Evolutionary conservation across 768 basidiomycete species (phyloP).

Genomic region (Boletus rubescentipes): DNA sequence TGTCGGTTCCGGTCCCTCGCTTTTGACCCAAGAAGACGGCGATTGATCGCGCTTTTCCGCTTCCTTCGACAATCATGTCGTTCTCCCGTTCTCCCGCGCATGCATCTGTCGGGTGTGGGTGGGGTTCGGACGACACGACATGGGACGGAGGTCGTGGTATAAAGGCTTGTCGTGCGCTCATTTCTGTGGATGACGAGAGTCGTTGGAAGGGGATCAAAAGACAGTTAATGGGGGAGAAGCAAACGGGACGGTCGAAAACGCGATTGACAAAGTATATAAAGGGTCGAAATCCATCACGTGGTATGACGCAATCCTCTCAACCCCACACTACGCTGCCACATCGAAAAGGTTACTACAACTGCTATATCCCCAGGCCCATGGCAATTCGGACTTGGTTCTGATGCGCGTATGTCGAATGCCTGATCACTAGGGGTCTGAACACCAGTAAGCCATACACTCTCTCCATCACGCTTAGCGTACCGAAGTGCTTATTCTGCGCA

Average conservation of each 20-base stretch:
- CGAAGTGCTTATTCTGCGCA: too few relatives aligned
- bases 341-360: too few relatives aligned
- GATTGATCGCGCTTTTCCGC: constrained; percentile 21
- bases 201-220: not conserved
- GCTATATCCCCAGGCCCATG: too few relatives aligned
- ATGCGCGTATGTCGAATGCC: too few relatives aligned
- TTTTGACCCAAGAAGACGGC: constrained; percentile 24
- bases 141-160: constrained; percentile 21
- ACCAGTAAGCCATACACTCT: too few relatives aligned
- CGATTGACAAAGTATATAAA: constrained; percentile 6
- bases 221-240: not conserved
- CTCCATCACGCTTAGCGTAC: too few relatives aligned
- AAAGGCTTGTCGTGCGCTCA: constrained; percentile 31
- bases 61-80: constrained; percentile 2
- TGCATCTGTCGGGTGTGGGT: not conserved
- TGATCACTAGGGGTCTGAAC: too few relatives aligned
- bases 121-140: constrained; percentile 6
- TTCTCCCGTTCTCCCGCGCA: constrained; percentile 6
- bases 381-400: too few relatives aligned
- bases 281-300: constrained; percentile 10
- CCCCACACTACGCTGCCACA: too few relatives aligned
- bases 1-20: constrained; percentile 3
- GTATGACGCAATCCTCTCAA: not conserved
- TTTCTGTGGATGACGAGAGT: not conserved
- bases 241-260: not conserved